phyloP scores from a whole-genome alignment of 768 basidiomycete genomes.

The Sutorius australiensis region DNA sequence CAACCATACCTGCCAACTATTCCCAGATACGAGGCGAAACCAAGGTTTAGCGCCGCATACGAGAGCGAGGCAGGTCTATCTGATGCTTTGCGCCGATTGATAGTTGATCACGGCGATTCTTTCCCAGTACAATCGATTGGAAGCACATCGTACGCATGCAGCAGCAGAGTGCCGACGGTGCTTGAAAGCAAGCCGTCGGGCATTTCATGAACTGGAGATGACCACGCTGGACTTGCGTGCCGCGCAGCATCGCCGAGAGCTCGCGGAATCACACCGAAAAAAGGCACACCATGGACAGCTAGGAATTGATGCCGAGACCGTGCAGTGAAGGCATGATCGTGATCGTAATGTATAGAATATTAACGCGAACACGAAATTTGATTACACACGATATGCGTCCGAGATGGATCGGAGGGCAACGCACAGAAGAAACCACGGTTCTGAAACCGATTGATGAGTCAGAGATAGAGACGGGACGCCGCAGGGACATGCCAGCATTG shows the following conservation, averaged over 20 bases:
- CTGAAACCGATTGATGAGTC: conserved; percentile 33
- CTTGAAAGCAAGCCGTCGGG: conserved; percentile 42
- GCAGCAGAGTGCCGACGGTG: conserved; percentile 39
- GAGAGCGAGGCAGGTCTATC: conserved; percentile 24
- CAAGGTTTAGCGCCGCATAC: conserved; percentile 27
- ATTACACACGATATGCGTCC: conserved; percentile 67
- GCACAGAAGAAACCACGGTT: conserved; percentile 66
- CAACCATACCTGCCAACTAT: conserved; percentile 32
- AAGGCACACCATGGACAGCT: conserved; percentile 58
- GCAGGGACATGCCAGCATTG: conserved; percentile 59
- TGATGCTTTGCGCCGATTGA: not conserved
- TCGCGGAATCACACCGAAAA: conserved; percentile 57
- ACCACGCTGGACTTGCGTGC: conserved; percentile 56
- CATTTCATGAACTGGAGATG: conserved; percentile 59
- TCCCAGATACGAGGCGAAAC: conserved; percentile 27
- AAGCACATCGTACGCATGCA: conserved; percentile 38
- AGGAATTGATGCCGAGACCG: conserved; percentile 49
- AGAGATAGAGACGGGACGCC: not conserved
- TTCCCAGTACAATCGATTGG: conserved; percentile 32
- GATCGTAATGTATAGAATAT: conserved; percentile 24
- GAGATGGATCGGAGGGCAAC: conserved; percentile 59
- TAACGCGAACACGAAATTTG: conserved; percentile 47
- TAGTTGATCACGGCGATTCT: not conserved
- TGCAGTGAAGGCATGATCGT: conserved; percentile 21
- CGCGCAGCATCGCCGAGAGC: conserved; percentile 54